Percentiles rank a stretch among this genome's conserved stretches.
These are phyloP conservation scores for Chrysanthemum lavandulifolium DNA, from an alignment of 129 eudicot species.

Conservation along the genomic window DNA sequence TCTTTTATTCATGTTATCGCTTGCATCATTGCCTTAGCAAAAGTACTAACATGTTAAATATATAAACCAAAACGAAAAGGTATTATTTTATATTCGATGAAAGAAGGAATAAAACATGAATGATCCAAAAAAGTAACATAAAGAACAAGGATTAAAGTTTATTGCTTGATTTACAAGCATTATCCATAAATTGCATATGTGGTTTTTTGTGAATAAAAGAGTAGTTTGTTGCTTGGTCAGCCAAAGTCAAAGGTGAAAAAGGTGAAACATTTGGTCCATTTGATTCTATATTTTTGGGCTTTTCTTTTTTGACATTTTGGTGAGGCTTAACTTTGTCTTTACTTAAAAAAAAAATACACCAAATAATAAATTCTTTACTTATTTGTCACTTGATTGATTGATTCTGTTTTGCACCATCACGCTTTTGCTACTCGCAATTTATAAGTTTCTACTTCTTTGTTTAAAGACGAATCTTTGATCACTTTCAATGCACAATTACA, in stretches of 20 bases:
- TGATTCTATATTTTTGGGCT: conserved; percentile 30
- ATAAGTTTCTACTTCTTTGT: conserved; percentile 1
- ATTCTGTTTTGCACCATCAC: conserved; percentile 27
- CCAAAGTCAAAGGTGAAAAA: conserved; percentile 33
- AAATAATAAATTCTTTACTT: conserved; percentile 34
- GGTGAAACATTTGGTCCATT: conserved; percentile 34
- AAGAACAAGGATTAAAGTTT: conserved; percentile 34
- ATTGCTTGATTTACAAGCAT: conserved; percentile 42
- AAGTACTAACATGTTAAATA: background rate
- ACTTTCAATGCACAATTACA: conserved; percentile 16
- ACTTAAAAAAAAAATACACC: conserved; percentile 1
- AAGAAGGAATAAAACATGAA: conserved; percentile 33
- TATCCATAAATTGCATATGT: conserved; percentile 33
- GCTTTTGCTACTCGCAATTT: conserved; percentile 21
- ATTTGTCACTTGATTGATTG: conserved; percentile 41
- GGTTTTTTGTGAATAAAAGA: conserved; percentile 31
- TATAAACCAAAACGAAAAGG: background rate
- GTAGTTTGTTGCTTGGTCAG: conserved; percentile 33
- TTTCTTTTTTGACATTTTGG: conserved; percentile 34
- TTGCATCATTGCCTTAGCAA: background rate
- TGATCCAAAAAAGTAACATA: conserved; percentile 37
- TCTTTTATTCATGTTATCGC: too few relatives aligned
- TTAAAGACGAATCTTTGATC: conserved; percentile 19
- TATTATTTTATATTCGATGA: conserved; percentile 16
- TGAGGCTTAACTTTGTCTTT: conserved; percentile 21